Evolutionary conservation across 805 yeast species (phyloP), one percentile per base, ranked within the genome.

Genomic region (Ogataea salicorniae): DNA sequence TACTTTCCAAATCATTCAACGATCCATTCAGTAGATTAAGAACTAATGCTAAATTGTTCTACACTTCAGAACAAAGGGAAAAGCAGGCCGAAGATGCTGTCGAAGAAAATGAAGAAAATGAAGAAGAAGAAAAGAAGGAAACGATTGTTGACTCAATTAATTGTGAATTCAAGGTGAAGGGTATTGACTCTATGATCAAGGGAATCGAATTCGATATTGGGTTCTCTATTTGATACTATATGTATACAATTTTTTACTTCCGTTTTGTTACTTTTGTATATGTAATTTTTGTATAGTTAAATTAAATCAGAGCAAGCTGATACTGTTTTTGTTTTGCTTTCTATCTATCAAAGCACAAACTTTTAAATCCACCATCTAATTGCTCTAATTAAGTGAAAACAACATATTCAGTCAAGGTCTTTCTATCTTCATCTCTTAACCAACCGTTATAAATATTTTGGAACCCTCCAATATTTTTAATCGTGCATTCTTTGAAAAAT

Each of bases 1-100:
- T 39, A 68, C 68, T 48, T 73, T 79, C 46, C 79, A 75, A 57
- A 18, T 61, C 56, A 39, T 56, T 61, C 41, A 63, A 55, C 42
- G 87, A 94, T 69, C 98, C 99, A 20, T 94, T 94, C 67, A 80
- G 86, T 55, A 81, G 98, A 64, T 77, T 94, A 61, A 84, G 87
- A 63, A 92, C 98, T 1, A 85, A 82, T 51, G 87, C 97, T 1
- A 80, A 87, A 59, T 80, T 88, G 50, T 92, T 88, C 67, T 89
- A 90, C 60, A 72, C 74, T 48, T 77, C 78, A 46, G 56, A 49
- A 5, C 77, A 74, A 50, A 76, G 74, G 63, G 85, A 83, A 3
- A 71, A 79, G 47, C 75, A 70, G 34, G 76, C 77, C 47, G 83
- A 80, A 6, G 70, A 71, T 43, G 73, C 71, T 46, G 73, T 74